Evolutionary conservation across 768 basidiomycete genomes (phyloP).

Genomic region (Amylocystis lapponica): DNA sequence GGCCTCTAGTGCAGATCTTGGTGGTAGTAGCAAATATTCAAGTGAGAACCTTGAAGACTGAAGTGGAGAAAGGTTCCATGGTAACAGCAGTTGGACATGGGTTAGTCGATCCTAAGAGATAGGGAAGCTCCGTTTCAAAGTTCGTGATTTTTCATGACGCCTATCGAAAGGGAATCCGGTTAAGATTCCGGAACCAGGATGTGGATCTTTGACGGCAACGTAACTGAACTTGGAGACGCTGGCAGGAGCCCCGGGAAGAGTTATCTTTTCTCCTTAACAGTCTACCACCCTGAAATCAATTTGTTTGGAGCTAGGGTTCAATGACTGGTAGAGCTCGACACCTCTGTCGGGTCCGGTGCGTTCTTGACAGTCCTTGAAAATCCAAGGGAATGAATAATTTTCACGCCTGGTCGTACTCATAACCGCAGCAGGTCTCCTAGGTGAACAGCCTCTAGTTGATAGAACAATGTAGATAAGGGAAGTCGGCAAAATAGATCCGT

Average conservation of each 20-base stretch:
- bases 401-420: conserved; percentile 71
- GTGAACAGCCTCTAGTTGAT: conserved; percentile 79
- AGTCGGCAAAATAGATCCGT: conserved; percentile 78
- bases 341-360: conserved; percentile 67
- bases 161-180: conserved; percentile 77
- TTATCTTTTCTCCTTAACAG: conserved; percentile 77
- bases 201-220: conserved; percentile 65
- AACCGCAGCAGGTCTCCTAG: conserved; percentile 79
- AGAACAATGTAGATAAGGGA: conserved; percentile 79
- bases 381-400: conserved; percentile 68
- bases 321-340: conserved; percentile 69
- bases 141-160: conserved; percentile 53
- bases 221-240: conserved; percentile 56
- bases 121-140: conserved; percentile 73
- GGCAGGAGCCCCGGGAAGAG: conserved; percentile 72
- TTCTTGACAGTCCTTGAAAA: conserved; percentile 77
- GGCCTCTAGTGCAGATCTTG: conserved; percentile 83
- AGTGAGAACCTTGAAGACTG: conserved; percentile 83
- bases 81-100: conserved; percentile 84
- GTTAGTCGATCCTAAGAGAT: conserved; percentile 81
- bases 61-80: conserved; percentile 87
- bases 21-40: conserved; percentile 88
- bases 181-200: conserved; percentile 75
- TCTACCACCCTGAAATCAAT: conserved; percentile 67
- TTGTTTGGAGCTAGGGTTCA: conserved; percentile 71